These are phyloP conservation scores for Verticillium tricorpus DNA, from an alignment of 2,329 filamentous ascomycete species.

Conservation along the genomic window DNA sequence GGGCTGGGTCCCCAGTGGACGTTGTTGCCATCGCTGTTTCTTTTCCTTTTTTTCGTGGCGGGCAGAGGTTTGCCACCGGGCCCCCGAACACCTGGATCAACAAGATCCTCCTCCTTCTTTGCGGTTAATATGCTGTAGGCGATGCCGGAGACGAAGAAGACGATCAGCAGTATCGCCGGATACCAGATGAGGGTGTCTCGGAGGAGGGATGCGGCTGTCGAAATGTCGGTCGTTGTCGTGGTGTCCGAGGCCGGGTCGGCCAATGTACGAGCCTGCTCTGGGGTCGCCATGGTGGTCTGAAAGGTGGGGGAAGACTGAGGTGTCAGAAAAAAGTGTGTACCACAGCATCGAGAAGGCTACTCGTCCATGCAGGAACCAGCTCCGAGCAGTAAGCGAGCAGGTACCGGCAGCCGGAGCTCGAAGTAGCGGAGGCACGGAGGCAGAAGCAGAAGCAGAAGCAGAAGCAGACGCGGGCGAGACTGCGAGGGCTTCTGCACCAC, in stretches of 20 bases:
- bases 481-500: neutral
- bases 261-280: slow-evolving; percentile 20
- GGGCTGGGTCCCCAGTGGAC: slow-evolving; percentile 34
- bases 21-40: slow-evolving; percentile 16
- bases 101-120: slow-evolving; percentile 38
- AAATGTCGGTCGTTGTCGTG: slow-evolving; percentile 15
- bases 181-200: slow-evolving; percentile 46
- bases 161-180: slow-evolving; percentile 44
- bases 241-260: slow-evolving; percentile 6
- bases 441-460: neutral
- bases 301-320: slow-evolving; percentile 5
- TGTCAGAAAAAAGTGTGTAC: slow-evolving; percentile 8
- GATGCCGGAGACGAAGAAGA: slow-evolving; percentile 46
- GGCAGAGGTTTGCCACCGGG: slow-evolving; percentile 86
- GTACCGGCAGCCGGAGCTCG: slow-evolving; percentile 5
- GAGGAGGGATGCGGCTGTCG: slow-evolving; percentile 37
- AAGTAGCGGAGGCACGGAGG: slow-evolving; percentile 1
- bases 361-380: neutral
- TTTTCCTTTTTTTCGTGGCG: slow-evolving; percentile 51
- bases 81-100: slow-evolving; percentile 55
- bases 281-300: slow-evolving; percentile 26
- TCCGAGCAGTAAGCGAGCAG: neutral
- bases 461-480: neutral
- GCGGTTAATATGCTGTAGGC: slow-evolving; percentile 49
- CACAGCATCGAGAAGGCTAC: neutral